Evolutionary conservation across 2,329 filamentous ascomycete genomes (phyloP), one percentile per base, ranked within the genome.

Genomic region (Fusarium sp.): DNA sequence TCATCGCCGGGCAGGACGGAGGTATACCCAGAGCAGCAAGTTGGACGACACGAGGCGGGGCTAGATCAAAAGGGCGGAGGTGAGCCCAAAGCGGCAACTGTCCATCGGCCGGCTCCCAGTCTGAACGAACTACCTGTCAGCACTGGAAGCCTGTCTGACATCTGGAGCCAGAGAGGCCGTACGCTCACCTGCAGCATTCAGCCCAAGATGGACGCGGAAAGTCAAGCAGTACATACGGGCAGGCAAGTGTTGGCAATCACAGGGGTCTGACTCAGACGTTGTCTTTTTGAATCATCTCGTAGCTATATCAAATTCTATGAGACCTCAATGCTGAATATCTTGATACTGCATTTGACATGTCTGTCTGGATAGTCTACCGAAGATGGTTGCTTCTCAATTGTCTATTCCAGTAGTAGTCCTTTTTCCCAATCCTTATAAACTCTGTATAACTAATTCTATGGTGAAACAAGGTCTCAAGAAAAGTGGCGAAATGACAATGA

Each of bases 231-330:
- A 3, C 15, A 32, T n/a, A 18, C 7, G 3, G 22, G 3, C 11
- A 32, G 7, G 15, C 7, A 18, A 32, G 28, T 5, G 3, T 5
- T 32, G 28, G 3, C 5, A 32, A n/a, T 13, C 1, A n/a, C 22
- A n/a, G 15, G 0, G 3, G 3, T 6, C 7, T 15, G 3, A 32
- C 22, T 18, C 3, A n/a, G 5, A 7, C 9, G 15, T 13, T 18
- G 8, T 7, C 22, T 6, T 8, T 17, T 32, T 13, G 15, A 9
- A 50, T 18, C 22, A n/a, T 32, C 22, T 13, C 15, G 26, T n/a
- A 5, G 28, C 10, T 17, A 11, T 18, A 32, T n/a, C 22, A n/a
- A 13, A 6, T 3, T 8, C 3, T 18, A 17, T 7, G 15, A 17
- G 20, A 3, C 13, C 28, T 18, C 6, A 6, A 32, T 18, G 15